Base-by-base conservation (phyloP, 2,329 filamentous ascomycete genomes). In the Cordyceps fumosorosea region DNA sequence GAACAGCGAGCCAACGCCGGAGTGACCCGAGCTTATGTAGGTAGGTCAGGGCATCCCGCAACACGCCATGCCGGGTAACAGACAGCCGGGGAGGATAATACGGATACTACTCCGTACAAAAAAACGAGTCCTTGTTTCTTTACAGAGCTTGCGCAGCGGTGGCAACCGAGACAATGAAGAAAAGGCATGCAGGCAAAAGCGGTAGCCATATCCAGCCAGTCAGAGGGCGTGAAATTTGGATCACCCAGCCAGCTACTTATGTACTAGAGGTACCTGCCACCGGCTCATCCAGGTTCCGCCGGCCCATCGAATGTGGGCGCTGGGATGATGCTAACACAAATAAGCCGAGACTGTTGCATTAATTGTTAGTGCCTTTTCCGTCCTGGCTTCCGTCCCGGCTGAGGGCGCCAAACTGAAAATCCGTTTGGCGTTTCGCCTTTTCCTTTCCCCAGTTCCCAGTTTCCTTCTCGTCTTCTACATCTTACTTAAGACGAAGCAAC, bases 141-240 rank as follows among this genome's bases (percentile, higher is more conserved):
- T 22, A 7, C 29, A 29, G 3, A 29, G 1, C 29, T 24, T 44
- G 14, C n/a, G 40, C 40, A 44, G 50, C 20, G 14, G 50, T 26
- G 44, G 10, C 5, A 45, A 18, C 18, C 2, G n/a, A 45, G 44
- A 16, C 40, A 4, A 18, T 24, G 26, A 18, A 8, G 7, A 12
- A 32, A 26, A n/a, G 1, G 22, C 5, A 48, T 29, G 29, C 5
- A 3, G 4, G 29, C 7, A 40, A 40, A 58, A 40, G 48, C 40
- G 20, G 50, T 40, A 34, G 5, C 22, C 10, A 22, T 5, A 1
- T 5, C 26, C 51, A 60, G 42, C 58, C 58, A 60, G n/a, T 60
- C 58, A 60, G 40, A 40, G 50, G 26, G n/a, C 20, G 26, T 26
- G n/a, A 26, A 55, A 60, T 60, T 60, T 29, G 29, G 58, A 60